Base-by-base conservation (phyloP, 1,284 basidiomycete species). In the Fistulinella cinereoalba region DNA sequence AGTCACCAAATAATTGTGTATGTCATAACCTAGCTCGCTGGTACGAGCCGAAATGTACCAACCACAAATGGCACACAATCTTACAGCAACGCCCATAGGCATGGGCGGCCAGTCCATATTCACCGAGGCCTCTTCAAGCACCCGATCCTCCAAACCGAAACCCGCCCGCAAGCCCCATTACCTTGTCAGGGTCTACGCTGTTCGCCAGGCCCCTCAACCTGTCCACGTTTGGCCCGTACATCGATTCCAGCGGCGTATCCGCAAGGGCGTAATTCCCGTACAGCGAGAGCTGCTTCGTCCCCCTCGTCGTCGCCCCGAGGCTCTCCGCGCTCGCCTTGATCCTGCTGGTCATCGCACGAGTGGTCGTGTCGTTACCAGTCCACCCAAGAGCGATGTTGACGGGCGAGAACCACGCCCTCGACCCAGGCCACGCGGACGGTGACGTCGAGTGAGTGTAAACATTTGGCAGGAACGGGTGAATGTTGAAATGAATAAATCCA, bases 111-210 rank as follows among this genome's bases (percentile, higher is more conserved):
- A n/a, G n/a, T n/a, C n/a, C n/a, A n/a, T n/a, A n/a, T n/a, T n/a
- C n/a, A n/a, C n/a, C n/a, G n/a, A n/a, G n/a, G n/a, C n/a, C n/a
- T n/a, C n/a, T n/a, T n/a, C n/a, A n/a, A n/a, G n/a, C n/a, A n/a
- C n/a, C n/a, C n/a, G n/a, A n/a, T 7, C 25, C 25, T 27, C 43
- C 11, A 60, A 56, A 43, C 52, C 58, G 54, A 64, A 62, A 4
- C 80, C 81, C 6, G n/a, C 80, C 81, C 13, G 79, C 69, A 16
- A 81, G 72, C 11, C 65, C 71, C 79, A 83, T 83, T 22, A 81
- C 70, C 53, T 77, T 71, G 7, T 57, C 46, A 0, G 80, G 80
- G 53, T 83, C 81, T 44, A 75, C 68, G 41, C 47, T 46, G 21
- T 54, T 58, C 58, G 74, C 78, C 19, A 80, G 60, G 9, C 44